phyloP scores from a whole-genome alignment of 768 basidiomycete genomes.

The Hericium rajendrae region DNA sequence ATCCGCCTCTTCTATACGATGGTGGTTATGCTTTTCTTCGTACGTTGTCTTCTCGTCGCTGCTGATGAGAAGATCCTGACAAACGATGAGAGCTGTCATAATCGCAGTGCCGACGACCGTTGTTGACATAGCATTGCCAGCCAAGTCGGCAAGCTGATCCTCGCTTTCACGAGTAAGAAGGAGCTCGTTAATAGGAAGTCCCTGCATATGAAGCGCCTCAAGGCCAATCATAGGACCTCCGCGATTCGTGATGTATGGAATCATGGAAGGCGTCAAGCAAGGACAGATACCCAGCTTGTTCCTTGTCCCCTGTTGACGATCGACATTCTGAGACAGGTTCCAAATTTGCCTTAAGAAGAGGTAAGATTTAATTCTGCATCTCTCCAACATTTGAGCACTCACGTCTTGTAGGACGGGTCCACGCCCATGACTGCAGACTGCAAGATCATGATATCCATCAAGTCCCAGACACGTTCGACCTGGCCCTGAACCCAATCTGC shows the following conservation, averaged over 20 bases:
- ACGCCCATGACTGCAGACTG: slow-evolving; percentile 72
- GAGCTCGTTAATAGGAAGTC: slow-evolving; percentile 85
- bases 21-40: slow-evolving; percentile 46
- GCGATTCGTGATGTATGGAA: slow-evolving; percentile 90
- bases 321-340: slow-evolving; percentile 96
- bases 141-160: slow-evolving; percentile 88
- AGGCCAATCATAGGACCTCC: slow-evolving; percentile 93
- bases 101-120: slow-evolving; percentile 92
- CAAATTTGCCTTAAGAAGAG: slow-evolving; percentile 59
- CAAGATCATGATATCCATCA: slow-evolving; percentile 86
- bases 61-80: slow-evolving; percentile 53
- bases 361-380: background rate
- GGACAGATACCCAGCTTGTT: slow-evolving; percentile 78
- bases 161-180: slow-evolving; percentile 88
- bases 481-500: slow-evolving; percentile 88
- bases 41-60: slow-evolving; percentile 61
- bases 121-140: slow-evolving; percentile 96
- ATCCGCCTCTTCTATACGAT: slow-evolving; percentile 17
- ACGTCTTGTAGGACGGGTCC: slow-evolving; percentile 88
- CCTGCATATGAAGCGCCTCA: slow-evolving; percentile 90
- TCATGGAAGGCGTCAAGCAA: slow-evolving; percentile 94
- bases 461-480: slow-evolving; percentile 91
- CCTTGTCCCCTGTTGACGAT: slow-evolving; percentile 70
- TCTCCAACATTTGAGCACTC: slow-evolving; percentile 17
- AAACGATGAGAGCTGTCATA: slow-evolving; percentile 66